These are phyloP conservation scores for Globisporangium middletonii DNA, from an alignment of 352 stramenopile genomes.

Conservation along the genomic window DNA sequence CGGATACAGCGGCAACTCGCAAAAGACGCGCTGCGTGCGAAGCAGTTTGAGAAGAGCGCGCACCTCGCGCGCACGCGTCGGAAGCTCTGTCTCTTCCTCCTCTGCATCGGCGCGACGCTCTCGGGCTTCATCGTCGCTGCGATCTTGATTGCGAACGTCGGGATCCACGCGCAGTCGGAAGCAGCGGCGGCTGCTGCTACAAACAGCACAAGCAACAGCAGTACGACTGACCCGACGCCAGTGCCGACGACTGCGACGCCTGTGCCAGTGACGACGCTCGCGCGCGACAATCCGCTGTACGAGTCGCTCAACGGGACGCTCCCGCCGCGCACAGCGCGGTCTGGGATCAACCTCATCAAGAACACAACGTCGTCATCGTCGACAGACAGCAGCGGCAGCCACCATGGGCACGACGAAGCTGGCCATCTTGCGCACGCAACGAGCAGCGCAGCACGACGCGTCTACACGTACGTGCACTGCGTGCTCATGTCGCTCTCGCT, in stretches of 20 bases:
- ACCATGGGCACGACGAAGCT: neutral
- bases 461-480: constrained; percentile 67
- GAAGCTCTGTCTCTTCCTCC: constrained; percentile 53
- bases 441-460: constrained; percentile 18
- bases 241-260: constrained; percentile 3
- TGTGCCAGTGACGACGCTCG: constrained; percentile 8
- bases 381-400: neutral
- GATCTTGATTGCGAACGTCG: constrained; percentile 48
- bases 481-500: constrained; percentile 70
- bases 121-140: constrained; percentile 52
- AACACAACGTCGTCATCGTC: constrained; percentile 1
- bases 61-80: constrained; percentile 45
- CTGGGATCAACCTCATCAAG: constrained; percentile 16
- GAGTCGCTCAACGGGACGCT: constrained; percentile 14
- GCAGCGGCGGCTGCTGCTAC: constrained; percentile 14
- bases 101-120: constrained; percentile 52
- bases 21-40: constrained; percentile 49
- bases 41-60: constrained; percentile 47
- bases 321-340: constrained; percentile 10
- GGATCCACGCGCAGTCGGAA: constrained; percentile 23
- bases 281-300: constrained; percentile 12
- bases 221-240: neutral
- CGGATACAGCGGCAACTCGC: constrained; percentile 46
- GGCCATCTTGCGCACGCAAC: neutral
- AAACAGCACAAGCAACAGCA: constrained; percentile 9